phyloP scores from a whole-genome alignment of 257 asterid species.

The Rubia yunnanensis region DNA sequence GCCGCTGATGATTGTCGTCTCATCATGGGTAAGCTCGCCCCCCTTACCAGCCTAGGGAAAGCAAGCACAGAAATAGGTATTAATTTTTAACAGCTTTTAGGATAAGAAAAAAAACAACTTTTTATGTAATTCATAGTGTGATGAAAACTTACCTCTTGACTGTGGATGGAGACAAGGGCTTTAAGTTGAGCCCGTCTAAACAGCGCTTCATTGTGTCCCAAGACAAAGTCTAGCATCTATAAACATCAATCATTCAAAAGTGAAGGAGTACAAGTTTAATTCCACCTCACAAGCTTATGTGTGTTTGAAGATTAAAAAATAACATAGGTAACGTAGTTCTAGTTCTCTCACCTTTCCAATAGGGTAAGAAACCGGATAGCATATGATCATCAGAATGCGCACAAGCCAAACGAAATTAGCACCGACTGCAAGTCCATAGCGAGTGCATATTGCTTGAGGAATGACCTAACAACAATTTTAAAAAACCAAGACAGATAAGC shows the following conservation, averaged over 20 bases:
- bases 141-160: constrained; percentile 60
- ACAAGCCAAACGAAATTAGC: constrained; percentile 92
- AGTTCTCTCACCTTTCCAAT: constrained; percentile 74
- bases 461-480: constrained; percentile 49
- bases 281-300: neutral
- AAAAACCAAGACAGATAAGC: neutral
- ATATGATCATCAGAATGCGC: constrained; percentile 66
- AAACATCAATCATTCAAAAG: constrained; percentile 6
- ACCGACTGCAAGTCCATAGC: constrained; percentile 98
- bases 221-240: constrained; percentile 76
- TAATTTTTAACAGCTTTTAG: neutral
- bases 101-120: too few relatives aligned
- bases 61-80: constrained; percentile 12
- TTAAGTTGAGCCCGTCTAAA: constrained; percentile 97
- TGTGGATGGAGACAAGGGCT: constrained; percentile 93
- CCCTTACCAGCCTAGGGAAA: constrained; percentile 86
- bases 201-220: constrained; percentile 92
- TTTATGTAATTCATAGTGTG: neutral
- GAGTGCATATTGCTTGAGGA: constrained; percentile 98
- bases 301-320: neutral
- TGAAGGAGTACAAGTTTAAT: neutral
- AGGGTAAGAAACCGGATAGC: constrained; percentile 85
- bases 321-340: neutral
- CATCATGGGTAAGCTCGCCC: constrained; percentile 95
- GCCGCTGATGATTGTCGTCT: constrained; percentile 95